Evolutionary conservation across 192 early-diverging fungal species (phyloP).

Genomic region (Coemansia sp.): DNA sequence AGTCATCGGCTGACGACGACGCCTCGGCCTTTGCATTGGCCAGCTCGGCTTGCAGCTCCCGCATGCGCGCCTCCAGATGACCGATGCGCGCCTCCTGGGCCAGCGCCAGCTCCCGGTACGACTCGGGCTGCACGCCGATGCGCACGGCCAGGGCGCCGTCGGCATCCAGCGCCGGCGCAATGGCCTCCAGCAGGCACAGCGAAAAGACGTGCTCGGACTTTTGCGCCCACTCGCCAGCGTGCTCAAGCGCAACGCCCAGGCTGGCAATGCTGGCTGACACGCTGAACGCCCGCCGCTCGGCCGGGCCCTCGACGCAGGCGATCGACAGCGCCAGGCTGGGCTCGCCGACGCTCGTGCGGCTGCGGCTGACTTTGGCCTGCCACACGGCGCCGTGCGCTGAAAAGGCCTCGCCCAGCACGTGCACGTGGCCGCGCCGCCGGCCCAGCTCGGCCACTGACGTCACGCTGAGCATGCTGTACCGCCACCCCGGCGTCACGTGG

Average conservation of each 20-base stretch:
- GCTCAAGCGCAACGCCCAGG: not conserved
- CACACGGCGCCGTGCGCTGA: conserved; percentile 38
- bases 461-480: conserved; percentile 11
- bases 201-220: conserved; percentile 13
- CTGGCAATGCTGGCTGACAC: not conserved
- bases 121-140: conserved; percentile 25
- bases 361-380: conserved; percentile 28
- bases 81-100: conserved; percentile 30
- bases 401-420: conserved; percentile 24
- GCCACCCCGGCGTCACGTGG: conserved; percentile 9
- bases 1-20: conserved; percentile 3
- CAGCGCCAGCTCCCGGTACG: conserved; percentile 18
- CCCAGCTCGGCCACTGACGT: conserved; percentile 33
- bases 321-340: conserved; percentile 24
- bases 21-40: not conserved
- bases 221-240: not conserved
- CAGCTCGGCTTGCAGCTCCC: conserved; percentile 3
- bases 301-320: conserved; percentile 25
- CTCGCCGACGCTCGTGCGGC: conserved; percentile 28
- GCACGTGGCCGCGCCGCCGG: conserved; percentile 43
- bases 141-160: conserved; percentile 21
- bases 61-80: conserved; percentile 21
- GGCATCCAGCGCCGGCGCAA: conserved; percentile 13
- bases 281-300: conserved; percentile 3
- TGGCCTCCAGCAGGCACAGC: conserved; percentile 27